Percentiles rank a stretch among this genome's conserved stretches.
Evolutionary conservation across 2,329 filamentous ascomycete genomes (phyloP).

Genomic region (Fusarium multiceps): DNA sequence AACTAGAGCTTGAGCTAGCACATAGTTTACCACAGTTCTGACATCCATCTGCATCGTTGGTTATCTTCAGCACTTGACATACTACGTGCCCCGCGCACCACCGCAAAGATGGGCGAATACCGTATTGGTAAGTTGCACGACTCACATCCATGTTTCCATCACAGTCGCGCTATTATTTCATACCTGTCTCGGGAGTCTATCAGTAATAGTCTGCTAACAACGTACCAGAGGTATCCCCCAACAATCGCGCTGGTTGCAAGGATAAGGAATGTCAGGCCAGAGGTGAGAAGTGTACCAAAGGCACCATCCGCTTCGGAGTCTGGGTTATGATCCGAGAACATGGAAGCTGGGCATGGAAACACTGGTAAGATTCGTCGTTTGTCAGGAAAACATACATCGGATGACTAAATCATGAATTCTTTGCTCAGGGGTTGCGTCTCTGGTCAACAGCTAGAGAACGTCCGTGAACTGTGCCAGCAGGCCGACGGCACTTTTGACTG

Average conservation of each 20-base stretch:
- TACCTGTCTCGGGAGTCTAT: neutral
- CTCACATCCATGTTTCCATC: neutral
- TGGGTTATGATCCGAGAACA: constrained; percentile 73
- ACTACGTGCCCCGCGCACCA: constrained; percentile 1
- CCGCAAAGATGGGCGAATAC: constrained; percentile 57
- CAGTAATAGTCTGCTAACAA: constrained; percentile 24
- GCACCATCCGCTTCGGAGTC: constrained; percentile 79
- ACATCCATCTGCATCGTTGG: constrained; percentile 20
- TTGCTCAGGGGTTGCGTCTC: constrained; percentile 84
- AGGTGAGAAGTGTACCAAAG: constrained; percentile 80
- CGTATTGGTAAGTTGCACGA: constrained; percentile 57
- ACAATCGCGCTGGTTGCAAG: constrained; percentile 79
- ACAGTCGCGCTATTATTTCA: constrained; percentile 4
- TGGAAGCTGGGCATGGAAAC: constrained; percentile 80
- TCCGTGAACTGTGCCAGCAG: constrained; percentile 66
- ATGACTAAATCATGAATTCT: neutral
- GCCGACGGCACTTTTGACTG: constrained; percentile 65
- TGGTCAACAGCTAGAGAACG: constrained; percentile 74
- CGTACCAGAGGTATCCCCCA: constrained; percentile 74
- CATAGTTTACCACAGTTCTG: neutral
- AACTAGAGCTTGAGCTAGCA: constrained; percentile 12
- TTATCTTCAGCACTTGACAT: constrained; percentile 20
- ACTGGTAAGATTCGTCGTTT: constrained; percentile 73
- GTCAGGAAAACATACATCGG: neutral
- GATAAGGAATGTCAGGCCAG: constrained; percentile 86